Evolutionary conservation across 129 eudicot species (phyloP).

Genomic region (Flaveria brownii): DNA sequence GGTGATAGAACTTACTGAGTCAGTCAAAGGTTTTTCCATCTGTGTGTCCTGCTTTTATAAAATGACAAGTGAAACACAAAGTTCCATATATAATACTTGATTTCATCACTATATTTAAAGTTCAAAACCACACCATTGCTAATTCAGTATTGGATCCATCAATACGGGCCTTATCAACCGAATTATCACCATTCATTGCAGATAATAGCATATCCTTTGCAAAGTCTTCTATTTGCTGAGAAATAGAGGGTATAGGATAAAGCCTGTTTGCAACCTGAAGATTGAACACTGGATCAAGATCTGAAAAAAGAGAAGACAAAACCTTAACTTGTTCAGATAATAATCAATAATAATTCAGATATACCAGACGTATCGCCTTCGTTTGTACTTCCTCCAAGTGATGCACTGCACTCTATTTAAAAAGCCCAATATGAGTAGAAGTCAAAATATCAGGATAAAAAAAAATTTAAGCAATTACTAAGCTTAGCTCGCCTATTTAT

Average conservation of each 20-base stretch:
- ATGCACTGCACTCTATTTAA: slow-evolving; percentile 83
- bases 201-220: slow-evolving; percentile 79
- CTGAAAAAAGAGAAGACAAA: slow-evolving; percentile 5
- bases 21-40: slow-evolving; percentile 47
- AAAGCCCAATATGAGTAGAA: slow-evolving; percentile 25
- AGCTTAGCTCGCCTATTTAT: neutral
- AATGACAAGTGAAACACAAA: slow-evolving; percentile 15
- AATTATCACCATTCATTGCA: slow-evolving; percentile 42
- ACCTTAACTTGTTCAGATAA: slow-evolving; percentile 9
- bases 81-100: slow-evolving; percentile 6
- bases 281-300: slow-evolving; percentile 8
- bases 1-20: slow-evolving; percentile 32
- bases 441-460: slow-evolving; percentile 17
- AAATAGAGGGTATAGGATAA: slow-evolving; percentile 70
- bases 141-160: slow-evolving; percentile 50
- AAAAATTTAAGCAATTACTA: neutral
- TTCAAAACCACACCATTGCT: slow-evolving; percentile 51
- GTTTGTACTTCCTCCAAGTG: slow-evolving; percentile 95
- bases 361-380: slow-evolving; percentile 99
- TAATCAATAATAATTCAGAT: slow-evolving; percentile 1
- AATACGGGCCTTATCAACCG: slow-evolving; percentile 29
- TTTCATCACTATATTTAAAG: slow-evolving; percentile 11
- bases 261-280: slow-evolving; percentile 94
- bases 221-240: slow-evolving; percentile 79
- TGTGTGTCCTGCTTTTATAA: slow-evolving; percentile 46